These are phyloP conservation scores for Tylopilus intermedius DNA, from an alignment of 768 basidiomycete genomes.

Conservation along the genomic window DNA sequence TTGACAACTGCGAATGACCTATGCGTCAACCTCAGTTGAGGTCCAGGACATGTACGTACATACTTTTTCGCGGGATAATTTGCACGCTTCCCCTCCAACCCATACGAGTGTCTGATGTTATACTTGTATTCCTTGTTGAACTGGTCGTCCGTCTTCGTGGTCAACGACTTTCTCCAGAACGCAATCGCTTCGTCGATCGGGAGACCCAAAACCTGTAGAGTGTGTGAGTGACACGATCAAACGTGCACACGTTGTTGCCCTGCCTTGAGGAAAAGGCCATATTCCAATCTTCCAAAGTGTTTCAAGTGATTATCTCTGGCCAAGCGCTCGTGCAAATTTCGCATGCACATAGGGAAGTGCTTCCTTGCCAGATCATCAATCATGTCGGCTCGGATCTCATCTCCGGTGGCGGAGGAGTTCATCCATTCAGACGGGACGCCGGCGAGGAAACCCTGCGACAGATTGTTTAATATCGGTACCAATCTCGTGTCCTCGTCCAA, in stretches of 20 bases:
- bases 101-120: slow-evolving; percentile 93
- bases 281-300: slow-evolving; percentile 86
- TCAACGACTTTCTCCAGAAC: slow-evolving; percentile 92
- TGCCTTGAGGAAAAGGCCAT: slow-evolving; percentile 94
- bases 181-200: slow-evolving; percentile 89
- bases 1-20: slow-evolving; percentile 61
- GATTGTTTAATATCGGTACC: slow-evolving; percentile 81
- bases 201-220: slow-evolving; percentile 75
- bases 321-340: slow-evolving; percentile 77
- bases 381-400: slow-evolving; percentile 89
- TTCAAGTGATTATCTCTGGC: slow-evolving; percentile 80
- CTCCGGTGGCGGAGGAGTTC: slow-evolving; percentile 47
- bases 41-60: slow-evolving; percentile 8
- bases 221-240: not conserved
- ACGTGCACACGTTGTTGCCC: slow-evolving; percentile 1
- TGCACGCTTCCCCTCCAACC: slow-evolving; percentile 88
- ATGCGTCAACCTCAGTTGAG: not conserved
- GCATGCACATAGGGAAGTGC: slow-evolving; percentile 96
- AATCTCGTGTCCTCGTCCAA: slow-evolving; percentile 93
- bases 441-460: slow-evolving; percentile 90
- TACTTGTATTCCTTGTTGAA: slow-evolving; percentile 98
- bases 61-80: slow-evolving; percentile 94
- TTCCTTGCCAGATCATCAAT: slow-evolving; percentile 78
- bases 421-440: slow-evolving; percentile 85
- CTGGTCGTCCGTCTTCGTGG: slow-evolving; percentile 76